These are phyloP conservation scores for Capsicum pubescens DNA, from an alignment of 257 asterid species.

Conservation along the genomic window DNA sequence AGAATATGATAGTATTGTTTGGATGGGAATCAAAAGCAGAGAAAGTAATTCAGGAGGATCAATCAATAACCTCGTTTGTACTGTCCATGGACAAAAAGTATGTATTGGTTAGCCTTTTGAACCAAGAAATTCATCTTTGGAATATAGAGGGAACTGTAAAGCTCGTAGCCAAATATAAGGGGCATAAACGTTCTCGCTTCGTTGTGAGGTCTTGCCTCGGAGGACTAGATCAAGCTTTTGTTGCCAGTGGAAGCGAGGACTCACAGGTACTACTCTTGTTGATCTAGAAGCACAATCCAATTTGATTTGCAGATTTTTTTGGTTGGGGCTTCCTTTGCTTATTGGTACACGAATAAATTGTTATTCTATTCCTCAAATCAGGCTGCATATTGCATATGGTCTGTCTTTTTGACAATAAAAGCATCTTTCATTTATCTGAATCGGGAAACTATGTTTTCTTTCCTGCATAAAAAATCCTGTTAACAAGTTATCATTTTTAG, in stretches of 20 bases:
- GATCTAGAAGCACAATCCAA: conserved; percentile 18
- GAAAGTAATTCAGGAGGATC: conserved; percentile 79
- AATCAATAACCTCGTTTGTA: conserved; percentile 68
- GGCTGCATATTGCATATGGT: conserved; percentile 12
- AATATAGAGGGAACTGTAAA: conserved; percentile 59
- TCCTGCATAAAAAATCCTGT: not conserved
- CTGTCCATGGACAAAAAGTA: conserved; percentile 75
- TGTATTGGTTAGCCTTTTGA: conserved; percentile 72
- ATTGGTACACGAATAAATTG: conserved; percentile 1
- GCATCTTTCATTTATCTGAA: not conserved
- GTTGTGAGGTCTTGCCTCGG: conserved; percentile 91
- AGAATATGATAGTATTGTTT: conserved; percentile 54
- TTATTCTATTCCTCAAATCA: conserved; percentile 4
- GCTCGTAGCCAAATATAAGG: conserved; percentile 71
- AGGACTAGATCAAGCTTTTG: conserved; percentile 77
- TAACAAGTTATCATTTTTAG: not conserved
- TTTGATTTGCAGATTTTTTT: not conserved
- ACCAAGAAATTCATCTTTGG: conserved; percentile 94
- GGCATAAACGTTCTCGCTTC: conserved; percentile 85
- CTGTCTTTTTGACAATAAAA: conserved; percentile 1
- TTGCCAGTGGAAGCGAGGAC: conserved; percentile 97
- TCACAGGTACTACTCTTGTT: conserved; percentile 64
- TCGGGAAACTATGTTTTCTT: not conserved
- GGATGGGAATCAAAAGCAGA: conserved; percentile 79
- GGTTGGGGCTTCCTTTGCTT: not conserved